These are phyloP conservation scores for Chalciporus sphaerocephalus DNA, from an alignment of 768 basidiomycete species.

Conservation along the genomic window DNA sequence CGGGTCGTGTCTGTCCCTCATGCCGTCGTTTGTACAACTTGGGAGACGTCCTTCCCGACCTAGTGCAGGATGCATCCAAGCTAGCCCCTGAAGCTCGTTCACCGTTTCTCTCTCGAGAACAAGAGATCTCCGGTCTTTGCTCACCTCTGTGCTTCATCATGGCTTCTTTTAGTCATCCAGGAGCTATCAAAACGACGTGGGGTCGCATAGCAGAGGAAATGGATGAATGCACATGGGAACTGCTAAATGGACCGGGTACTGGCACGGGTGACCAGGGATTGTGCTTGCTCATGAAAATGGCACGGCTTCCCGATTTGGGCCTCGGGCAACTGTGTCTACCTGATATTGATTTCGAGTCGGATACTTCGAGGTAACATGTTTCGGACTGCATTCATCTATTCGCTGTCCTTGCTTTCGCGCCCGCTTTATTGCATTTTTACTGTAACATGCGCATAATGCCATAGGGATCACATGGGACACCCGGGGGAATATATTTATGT, in stretches of 20 bases:
- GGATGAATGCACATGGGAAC: constrained; percentile 58
- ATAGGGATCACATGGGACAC: constrained; percentile 5
- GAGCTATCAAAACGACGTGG: constrained; percentile 63
- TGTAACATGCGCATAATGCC: constrained; percentile 19
- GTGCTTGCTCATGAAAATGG: constrained; percentile 71
- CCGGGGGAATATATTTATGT: constrained; percentile 7
- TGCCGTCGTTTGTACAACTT: constrained; percentile 70
- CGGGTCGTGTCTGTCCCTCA: constrained; percentile 70
- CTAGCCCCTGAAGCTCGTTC: constrained; percentile 22
- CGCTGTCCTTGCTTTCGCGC: background rate
- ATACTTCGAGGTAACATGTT: constrained; percentile 10
- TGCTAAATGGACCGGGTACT: constrained; percentile 45
- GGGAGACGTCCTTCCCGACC: constrained; percentile 59
- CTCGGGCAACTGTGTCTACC: constrained; percentile 53
- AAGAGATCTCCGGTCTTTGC: constrained; percentile 72
- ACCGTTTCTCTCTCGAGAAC: constrained; percentile 51
- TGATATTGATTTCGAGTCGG: constrained; percentile 26
- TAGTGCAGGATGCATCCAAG: constrained; percentile 28
- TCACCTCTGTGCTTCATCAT: constrained; percentile 75
- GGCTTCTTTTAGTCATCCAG: constrained; percentile 61
- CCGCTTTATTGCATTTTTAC: constrained; percentile 14
- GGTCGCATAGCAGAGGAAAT: constrained; percentile 66
- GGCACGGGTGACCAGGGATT: constrained; percentile 39
- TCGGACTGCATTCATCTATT: background rate
- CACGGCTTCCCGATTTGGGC: constrained; percentile 67